Percentiles rank a stretch among this genome's conserved stretches.
Conservation (phyloP, 371 early-diverging fungal genomes). For the Encephalitozoon cuniculi region DNA sequence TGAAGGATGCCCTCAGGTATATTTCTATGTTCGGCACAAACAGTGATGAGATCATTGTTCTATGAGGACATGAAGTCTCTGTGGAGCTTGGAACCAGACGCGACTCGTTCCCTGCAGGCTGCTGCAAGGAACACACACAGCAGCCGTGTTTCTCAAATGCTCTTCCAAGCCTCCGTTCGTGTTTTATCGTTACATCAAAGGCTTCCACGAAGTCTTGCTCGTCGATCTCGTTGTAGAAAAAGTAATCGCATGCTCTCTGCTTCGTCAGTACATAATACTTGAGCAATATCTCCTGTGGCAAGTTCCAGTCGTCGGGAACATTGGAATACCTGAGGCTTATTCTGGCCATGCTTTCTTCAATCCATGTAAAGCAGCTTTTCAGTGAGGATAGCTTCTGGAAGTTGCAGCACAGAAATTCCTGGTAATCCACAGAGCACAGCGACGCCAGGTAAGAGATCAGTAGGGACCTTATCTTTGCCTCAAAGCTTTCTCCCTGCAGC, state of each 20-base stretch:
- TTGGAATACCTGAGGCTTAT: conserved; percentile 17
- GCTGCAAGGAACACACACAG: neutral
- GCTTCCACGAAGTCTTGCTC: conserved; percentile 10
- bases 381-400: conserved; percentile 32
- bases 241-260: conserved; percentile 43
- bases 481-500: conserved; percentile 11
- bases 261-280: conserved; percentile 29
- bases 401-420: neutral
- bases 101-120: neutral
- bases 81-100: neutral
- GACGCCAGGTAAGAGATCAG: conserved; percentile 8
- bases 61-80: conserved; percentile 15
- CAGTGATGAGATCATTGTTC: conserved; percentile 36
- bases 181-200: neutral
- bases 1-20: conserved; percentile 23
- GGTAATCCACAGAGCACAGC: conserved; percentile 11
- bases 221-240: conserved; percentile 23
- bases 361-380: neutral
- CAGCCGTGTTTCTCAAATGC: conserved; percentile 16
- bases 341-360: conserved; percentile 26
- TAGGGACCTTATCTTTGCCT: neutral
- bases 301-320: conserved; percentile 45
- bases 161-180: conserved; percentile 27
- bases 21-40: conserved; percentile 33
- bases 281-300: neutral